Evolutionary conservation across 1,284 basidiomycete species (phyloP), one percentile per base, ranked within the genome.

Genomic region (Schizophyllum commune): DNA sequence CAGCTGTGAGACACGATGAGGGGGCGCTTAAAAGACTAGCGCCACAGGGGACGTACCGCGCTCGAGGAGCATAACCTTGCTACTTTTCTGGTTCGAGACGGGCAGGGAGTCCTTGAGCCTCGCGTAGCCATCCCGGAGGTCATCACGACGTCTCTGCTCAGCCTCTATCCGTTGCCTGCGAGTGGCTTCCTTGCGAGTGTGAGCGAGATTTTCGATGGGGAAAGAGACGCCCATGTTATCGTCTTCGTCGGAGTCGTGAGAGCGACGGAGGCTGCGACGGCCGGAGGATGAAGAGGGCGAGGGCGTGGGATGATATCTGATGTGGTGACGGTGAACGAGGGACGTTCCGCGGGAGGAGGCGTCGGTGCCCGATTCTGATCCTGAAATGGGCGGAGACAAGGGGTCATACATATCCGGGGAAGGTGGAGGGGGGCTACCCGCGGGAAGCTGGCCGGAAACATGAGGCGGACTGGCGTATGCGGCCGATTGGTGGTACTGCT

Each of bases 41-140:
- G 55, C 17, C 34, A 52, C 9, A 65, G 61, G 47, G 59, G 53
- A 73, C 82, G 64, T 68, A 92, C 91, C 91, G 79, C 93, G 81
- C 74, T 94, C 92, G 61, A 95, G 78, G 59, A 94, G 75, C 32
- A 86, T 89, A n/a, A 92, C 88, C 73, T 95, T 95, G 77, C 89
- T 92, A 70, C 86, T 87, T 75, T 93, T 91, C 78, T 94, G 91
- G 73, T 91, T 92, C 15, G 89, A 90, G 56, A 86, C 80, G 1
- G 92, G 92, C 5, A 95, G 79, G 27, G 89, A 89, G 64, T 92
- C 91, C 75, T 92, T 93, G 70, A 95, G 78, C 69, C 89, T 85
- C 47, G 89, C 86, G 74, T 94, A 95, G 20, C 92, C 93, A 68
- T 94, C 91, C 64, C 92, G 81, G 62, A 94, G 80, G 74, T 94